Conservation (phyloP, 1,284 basidiomycete species). For the Papiliotrema flavescens region DNA sequence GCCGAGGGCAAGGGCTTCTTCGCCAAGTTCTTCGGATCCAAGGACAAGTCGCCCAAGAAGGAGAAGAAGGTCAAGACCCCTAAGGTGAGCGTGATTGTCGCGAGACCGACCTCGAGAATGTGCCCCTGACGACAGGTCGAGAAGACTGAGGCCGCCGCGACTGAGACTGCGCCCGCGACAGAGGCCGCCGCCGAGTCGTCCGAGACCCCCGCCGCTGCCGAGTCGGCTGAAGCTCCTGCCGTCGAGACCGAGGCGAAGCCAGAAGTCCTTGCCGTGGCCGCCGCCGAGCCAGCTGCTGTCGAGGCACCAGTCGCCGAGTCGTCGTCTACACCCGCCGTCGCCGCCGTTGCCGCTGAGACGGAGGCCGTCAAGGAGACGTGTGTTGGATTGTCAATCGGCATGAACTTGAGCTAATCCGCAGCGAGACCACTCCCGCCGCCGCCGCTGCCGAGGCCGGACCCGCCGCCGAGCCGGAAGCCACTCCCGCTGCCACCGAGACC, state of each 20-base stretch:
- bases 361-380: constrained; percentile 33
- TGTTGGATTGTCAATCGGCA: constrained; percentile 7
- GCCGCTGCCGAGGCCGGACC: constrained; percentile 11
- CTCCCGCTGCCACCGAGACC: constrained; percentile 1
- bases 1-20: constrained; percentile 40
- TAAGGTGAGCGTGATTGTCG: constrained; percentile 22
- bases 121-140: constrained; percentile 22
- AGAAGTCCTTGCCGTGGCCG: constrained; percentile 2
- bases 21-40: constrained; percentile 34
- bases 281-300: constrained; percentile 9
- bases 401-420: constrained; percentile 3
- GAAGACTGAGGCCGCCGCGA: constrained; percentile 30
- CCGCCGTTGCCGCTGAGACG: constrained; percentile 13
- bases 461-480: constrained; percentile 13
- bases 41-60: constrained; percentile 40
- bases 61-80: constrained; percentile 44
- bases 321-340: constrained; percentile 10
- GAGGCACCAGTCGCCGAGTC: constrained; percentile 15
- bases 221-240: constrained; percentile 1
- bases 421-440: constrained; percentile 18
- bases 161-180: constrained; percentile 12
- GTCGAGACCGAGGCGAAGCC: constrained; percentile 3
- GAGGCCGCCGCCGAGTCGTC: neutral
- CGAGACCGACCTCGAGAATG: neutral
- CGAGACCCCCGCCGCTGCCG: constrained; percentile 6